Percentiles rank a stretch among this genome's conserved stretches.
Conservation (phyloP, 2,329 filamentous ascomycete genomes). For the Aureobasidium zeae region DNA sequence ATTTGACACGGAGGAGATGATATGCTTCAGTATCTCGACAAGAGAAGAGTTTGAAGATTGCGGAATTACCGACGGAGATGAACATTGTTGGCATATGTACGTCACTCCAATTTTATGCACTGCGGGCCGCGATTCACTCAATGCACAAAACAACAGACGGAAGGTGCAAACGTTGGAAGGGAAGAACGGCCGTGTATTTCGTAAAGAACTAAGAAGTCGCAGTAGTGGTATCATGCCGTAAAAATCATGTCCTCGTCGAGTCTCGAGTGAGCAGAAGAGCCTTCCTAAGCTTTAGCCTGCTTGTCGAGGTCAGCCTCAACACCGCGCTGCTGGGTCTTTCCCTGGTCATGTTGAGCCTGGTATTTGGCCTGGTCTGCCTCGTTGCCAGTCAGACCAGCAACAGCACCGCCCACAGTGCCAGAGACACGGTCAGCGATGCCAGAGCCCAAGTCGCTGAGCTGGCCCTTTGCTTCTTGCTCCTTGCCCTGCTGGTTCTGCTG, state of each 20-base stretch:
- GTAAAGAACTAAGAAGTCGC: conserved; percentile 1
- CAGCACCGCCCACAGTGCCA: conserved; percentile 61
- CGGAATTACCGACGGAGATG: too few relatives aligned
- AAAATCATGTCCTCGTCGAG: neutral
- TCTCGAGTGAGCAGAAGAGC: neutral
- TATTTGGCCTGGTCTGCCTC: conserved; percentile 54
- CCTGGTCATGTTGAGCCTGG: conserved; percentile 63
- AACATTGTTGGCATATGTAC: too few relatives aligned
- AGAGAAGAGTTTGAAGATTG: too few relatives aligned
- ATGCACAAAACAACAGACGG: too few relatives aligned
- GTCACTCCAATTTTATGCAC: too few relatives aligned
- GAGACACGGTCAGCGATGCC: conserved; percentile 48
- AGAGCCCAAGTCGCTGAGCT: conserved; percentile 62
- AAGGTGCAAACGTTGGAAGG: neutral
- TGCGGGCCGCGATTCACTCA: too few relatives aligned
- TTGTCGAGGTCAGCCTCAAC: conserved; percentile 74
- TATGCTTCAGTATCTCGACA: too few relatives aligned
- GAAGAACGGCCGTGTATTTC: conserved; percentile 8
- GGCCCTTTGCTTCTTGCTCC: conserved; percentile 71
- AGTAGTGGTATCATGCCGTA: conserved; percentile 7
- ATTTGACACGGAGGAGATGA: too few relatives aligned
- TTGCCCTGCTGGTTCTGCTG: conserved; percentile 74
- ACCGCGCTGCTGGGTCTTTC: conserved; percentile 75
- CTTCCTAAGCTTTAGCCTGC: conserved; percentile 41
- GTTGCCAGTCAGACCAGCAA: conserved; percentile 67